These are phyloP conservation scores for Suillus americanus DNA, from an alignment of 768 basidiomycete species.

Conservation along the genomic window DNA sequence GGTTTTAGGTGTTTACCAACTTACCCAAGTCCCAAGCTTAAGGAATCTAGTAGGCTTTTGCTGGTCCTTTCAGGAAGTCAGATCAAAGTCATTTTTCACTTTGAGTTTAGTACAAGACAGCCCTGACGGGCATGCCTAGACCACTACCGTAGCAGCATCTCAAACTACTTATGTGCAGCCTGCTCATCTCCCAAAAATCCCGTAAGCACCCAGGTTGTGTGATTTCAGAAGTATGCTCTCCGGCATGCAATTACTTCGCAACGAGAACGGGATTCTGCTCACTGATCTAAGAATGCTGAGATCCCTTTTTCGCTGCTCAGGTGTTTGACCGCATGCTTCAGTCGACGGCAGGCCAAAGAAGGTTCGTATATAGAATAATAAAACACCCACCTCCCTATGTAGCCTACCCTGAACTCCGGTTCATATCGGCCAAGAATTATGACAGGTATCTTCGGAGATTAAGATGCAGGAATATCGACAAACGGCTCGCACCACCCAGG, in stretches of 20 bases:
- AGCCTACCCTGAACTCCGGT: constrained; percentile 2
- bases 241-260: background rate
- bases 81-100: background rate
- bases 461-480: constrained; percentile 11
- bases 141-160: background rate
- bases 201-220: background rate
- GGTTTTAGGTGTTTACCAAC: background rate
- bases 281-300: background rate
- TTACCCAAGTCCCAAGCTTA: background rate
- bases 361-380: background rate
- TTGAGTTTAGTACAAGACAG: background rate
- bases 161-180: background rate
- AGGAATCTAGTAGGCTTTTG: too few relatives aligned
- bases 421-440: constrained; percentile 18
- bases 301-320: background rate
- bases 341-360: background rate
- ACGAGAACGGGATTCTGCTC: background rate
- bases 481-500: background rate
- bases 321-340: background rate
- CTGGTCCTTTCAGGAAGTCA: background rate
- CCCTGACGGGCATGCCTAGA: background rate
- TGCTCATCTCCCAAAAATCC: background rate
- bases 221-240: background rate
- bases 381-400: background rate
- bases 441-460: constrained; percentile 39